Percentiles rank a stretch among this genome's conserved stretches.
Conservation (phyloP, 805 yeast species). For the Wickerhamiella lipophila region DNA sequence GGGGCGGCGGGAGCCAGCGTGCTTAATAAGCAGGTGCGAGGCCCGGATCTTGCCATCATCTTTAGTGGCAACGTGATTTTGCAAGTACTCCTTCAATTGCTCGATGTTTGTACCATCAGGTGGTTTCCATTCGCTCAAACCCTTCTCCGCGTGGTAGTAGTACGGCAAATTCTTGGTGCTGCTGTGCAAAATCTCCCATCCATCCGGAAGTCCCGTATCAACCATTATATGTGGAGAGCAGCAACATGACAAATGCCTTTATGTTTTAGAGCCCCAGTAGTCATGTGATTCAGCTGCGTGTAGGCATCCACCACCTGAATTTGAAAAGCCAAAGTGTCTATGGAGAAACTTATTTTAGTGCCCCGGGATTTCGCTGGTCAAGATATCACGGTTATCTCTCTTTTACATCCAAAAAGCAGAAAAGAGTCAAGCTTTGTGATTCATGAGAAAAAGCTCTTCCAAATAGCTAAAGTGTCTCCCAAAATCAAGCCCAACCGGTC, state of each 20-base stretch:
- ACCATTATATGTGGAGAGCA: conserved; percentile 13
- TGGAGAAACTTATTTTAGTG: conserved; percentile 7
- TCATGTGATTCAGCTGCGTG: background rate
- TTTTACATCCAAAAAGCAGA: conserved; percentile 22
- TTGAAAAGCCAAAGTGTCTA: too few relatives aligned
- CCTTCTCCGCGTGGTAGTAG: conserved; percentile 55
- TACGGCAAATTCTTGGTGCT: conserved; percentile 76
- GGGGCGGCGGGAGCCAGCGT: conserved; percentile 73
- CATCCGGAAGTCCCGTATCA: conserved; percentile 63
- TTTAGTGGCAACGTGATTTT: conserved; percentile 20
- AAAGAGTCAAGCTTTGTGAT: conserved; percentile 17
- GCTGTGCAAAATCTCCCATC: conserved; percentile 74
- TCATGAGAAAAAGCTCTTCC: conserved; percentile 15
- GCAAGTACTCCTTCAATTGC: conserved; percentile 44
- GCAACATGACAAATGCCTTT: background rate
- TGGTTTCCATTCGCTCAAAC: conserved; percentile 79
- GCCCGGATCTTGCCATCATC: conserved; percentile 52
- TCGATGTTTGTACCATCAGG: conserved; percentile 69
- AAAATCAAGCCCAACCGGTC: background rate
- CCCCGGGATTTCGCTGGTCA: conserved; percentile 16
- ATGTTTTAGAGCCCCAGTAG: background rate
- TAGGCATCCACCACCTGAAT: too few relatives aligned
- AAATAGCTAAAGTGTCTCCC: conserved; percentile 17
- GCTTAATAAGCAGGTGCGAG: conserved; percentile 73
- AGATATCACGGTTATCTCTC: conserved; percentile 11